phyloP scores from a whole-genome alignment of 2,329 filamentous ascomycete genomes.

The Sclerotiophoma versabilis region DNA sequence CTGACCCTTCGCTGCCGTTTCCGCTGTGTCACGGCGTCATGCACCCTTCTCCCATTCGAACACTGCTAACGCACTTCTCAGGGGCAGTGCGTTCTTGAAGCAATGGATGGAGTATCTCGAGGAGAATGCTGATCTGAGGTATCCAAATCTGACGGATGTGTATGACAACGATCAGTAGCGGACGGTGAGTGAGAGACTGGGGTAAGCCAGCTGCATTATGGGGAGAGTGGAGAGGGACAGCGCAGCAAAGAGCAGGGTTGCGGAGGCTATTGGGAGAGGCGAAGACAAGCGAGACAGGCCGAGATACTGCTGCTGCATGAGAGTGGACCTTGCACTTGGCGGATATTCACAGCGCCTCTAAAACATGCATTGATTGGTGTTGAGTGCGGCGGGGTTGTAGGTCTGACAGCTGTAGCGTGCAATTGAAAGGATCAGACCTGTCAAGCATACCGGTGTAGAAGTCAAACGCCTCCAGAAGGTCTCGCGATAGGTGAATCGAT shows the following conservation, averaged over 20 bases:
- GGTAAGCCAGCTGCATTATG: background rate
- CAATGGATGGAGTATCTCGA: conserved; percentile 92
- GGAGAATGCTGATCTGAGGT: conserved; percentile 87
- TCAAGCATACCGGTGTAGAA: conserved; percentile 2
- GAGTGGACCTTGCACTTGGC: conserved; percentile 9
- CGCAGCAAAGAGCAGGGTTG: conserved; percentile 7
- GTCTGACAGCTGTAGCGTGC: conserved; percentile 6
- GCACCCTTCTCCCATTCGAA: conserved; percentile 3
- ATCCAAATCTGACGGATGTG: conserved; percentile 71
- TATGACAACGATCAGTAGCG: conserved; percentile 38
- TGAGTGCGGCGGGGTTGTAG: background rate
- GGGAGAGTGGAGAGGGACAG: conserved; percentile 10
- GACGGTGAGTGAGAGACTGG: background rate
- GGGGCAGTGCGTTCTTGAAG: conserved; percentile 84
- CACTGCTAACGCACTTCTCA: conserved; percentile 49
- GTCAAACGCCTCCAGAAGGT: background rate
- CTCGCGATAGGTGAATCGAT: background rate
- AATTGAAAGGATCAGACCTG: conserved; percentile 7
- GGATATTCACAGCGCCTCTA: background rate
- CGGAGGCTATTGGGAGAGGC: conserved; percentile 15
- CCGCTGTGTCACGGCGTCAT: conserved; percentile 13
- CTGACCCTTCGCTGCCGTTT: conserved; percentile 7
- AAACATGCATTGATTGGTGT: conserved; percentile 11
- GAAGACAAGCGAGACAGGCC: conserved; percentile 18
- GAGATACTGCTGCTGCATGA: conserved; percentile 20